Percentiles rank a stretch among this genome's conserved stretches.
Evolutionary conservation across 352 stramenopile genomes (phyloP).

Genomic region (Phytopythium montanum): DNA sequence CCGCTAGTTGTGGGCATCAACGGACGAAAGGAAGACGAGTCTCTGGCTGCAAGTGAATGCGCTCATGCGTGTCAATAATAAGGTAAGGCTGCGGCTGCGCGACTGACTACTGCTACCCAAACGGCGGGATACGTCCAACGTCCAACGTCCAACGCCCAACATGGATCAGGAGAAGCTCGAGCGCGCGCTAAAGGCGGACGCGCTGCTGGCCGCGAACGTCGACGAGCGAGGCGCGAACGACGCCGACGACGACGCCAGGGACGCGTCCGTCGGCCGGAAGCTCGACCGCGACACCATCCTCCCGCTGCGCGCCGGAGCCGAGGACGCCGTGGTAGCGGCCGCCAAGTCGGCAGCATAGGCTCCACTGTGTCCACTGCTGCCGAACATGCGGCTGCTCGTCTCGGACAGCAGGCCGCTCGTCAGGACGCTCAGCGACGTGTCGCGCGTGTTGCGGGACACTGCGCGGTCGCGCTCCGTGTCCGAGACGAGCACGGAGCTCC

Average conservation of each 20-base stretch:
- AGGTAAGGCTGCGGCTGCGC: neutral
- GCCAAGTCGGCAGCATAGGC: constrained; percentile 1
- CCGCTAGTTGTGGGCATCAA: too few species aligned
- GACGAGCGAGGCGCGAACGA: neutral
- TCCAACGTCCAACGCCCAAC: neutral
- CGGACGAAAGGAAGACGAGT: too few species aligned
- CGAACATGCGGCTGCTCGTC: constrained; percentile 18
- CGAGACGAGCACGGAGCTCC: constrained; percentile 74
- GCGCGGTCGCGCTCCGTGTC: constrained; percentile 36
- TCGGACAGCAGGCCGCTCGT: constrained; percentile 42
- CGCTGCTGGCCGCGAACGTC: constrained; percentile 8
- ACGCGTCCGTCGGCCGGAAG: neutral
- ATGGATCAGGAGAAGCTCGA: constrained; percentile 1
- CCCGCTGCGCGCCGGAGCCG: neutral
- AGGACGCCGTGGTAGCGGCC: neutral
- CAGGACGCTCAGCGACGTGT: constrained; percentile 63
- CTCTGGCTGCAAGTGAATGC: too few species aligned
- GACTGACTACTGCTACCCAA: constrained; percentile 1
- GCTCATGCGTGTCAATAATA: constrained; percentile 2
- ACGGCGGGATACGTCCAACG: neutral
- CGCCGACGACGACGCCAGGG: neutral
- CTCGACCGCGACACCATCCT: neutral
- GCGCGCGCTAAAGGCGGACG: neutral
- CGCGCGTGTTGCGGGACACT: constrained; percentile 56
- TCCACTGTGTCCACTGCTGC: constrained; percentile 4